Evolutionary conservation across 202 grass and related monocot genomes (phyloP), one percentile per base, ranked within the genome.

Genomic region (Tripidium arundinaceum): DNA sequence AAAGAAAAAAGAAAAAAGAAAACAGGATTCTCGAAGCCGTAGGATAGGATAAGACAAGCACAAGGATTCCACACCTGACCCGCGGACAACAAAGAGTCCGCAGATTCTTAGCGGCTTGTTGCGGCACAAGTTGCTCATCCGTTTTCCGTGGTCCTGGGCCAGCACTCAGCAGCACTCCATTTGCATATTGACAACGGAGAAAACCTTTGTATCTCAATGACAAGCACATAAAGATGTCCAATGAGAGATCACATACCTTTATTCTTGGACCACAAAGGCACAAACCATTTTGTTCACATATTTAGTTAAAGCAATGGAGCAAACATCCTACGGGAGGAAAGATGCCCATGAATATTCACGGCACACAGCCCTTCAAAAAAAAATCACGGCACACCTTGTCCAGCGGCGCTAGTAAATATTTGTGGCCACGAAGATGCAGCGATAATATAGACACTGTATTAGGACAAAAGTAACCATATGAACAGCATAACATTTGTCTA

Each of bases 261-360:
- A 47, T 58, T 29, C 45, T 34, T 65, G 85, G 79, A 64, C 78
- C n/a, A n/a, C n/a, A n/a, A n/a, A n/a, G n/a, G n/a, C 63, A 49
- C 41, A 62, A 63, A 1, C 39, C 21, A 21, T n/a, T 40, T 16
- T 26, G 34, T 45, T 79, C 71, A 83, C 19, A 46, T 36, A 52
- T 52, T 70, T 70, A 31, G 39, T 16, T 12, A 9, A 63, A 63
- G 40, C 31, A 72, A 58, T 25, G 21, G 7, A 62, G 58, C 24
- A 62, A 22, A 54, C 41, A 50, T 6, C 21, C 40, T 57, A 39
- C 1, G 33, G 14, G 77, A 79, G 21, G 21, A 68, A 68, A 68
- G 6, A 12, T 18, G 38, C 14, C 27, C 70, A 69, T 64, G 72
- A 54, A 62, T 63, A 33, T 58, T 24, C 65, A 70, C 19, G 10